Conservation (phyloP, 2,329 filamentous ascomycete species). For the Sporothrix brasiliensis region DNA sequence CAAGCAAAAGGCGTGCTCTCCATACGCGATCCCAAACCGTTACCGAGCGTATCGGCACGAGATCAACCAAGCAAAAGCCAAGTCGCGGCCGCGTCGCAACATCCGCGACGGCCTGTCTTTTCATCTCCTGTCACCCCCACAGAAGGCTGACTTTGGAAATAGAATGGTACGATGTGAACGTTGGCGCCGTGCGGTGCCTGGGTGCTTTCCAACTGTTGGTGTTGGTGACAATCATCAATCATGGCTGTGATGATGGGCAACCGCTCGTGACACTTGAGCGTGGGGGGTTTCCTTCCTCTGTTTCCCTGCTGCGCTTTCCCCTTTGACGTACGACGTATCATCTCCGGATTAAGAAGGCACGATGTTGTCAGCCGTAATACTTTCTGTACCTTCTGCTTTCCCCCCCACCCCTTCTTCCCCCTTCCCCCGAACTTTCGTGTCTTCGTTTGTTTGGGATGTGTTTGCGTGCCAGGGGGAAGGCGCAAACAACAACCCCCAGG, state of each 20-base stretch:
- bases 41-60: constrained; percentile 14
- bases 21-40: not conserved
- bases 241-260: not conserved
- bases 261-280: constrained; percentile 6
- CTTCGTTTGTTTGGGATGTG: constrained; percentile 16
- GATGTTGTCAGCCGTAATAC: not conserved
- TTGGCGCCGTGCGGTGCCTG: not conserved
- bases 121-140: not conserved
- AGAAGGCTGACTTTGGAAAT: not conserved
- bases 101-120: not conserved
- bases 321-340: not conserved
- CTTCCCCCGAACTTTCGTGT: too few species aligned
- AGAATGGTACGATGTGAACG: not conserved
- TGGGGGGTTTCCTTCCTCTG: not conserved
- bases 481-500: not conserved
- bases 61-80: not conserved
- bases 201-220: not conserved
- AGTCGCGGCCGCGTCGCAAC: not conserved
- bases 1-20: not conserved
- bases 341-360: constrained; percentile 17
- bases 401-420: not conserved
- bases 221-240: not conserved
- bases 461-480: constrained; percentile 15
- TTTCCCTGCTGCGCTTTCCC: not conserved
- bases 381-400: too few species aligned